phyloP scores from a whole-genome alignment of 1,284 basidiomycete genomes.

The Hymenochaete sp. region DNA sequence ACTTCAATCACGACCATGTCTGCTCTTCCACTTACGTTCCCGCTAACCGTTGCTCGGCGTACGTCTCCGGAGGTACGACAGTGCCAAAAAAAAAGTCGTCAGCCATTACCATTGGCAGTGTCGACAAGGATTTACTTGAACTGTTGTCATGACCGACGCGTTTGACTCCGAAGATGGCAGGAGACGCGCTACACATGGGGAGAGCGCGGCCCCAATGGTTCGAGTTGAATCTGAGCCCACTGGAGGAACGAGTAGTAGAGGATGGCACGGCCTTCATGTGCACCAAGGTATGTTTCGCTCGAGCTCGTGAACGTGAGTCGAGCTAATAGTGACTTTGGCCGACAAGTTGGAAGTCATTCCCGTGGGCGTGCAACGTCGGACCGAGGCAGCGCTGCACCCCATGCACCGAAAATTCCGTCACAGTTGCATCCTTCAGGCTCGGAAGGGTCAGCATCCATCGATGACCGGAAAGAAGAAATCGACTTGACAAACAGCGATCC shows the following conservation, averaged over 20 bases:
- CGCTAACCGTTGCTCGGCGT: neutral
- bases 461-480: conserved; percentile 1
- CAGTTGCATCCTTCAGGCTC: conserved; percentile 5
- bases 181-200: neutral
- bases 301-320: neutral
- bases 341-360: neutral
- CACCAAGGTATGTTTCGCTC: neutral
- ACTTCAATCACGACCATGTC: too few relatives aligned
- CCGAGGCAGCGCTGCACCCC: neutral
- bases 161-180: neutral
- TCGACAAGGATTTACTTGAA: neutral
- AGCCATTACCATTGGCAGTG: neutral
- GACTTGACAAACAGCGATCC: neutral
- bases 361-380: neutral
- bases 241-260: neutral
- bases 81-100: neutral
- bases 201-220: neutral
- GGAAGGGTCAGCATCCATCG: neutral
- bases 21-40: neutral
- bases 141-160: neutral
- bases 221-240: neutral
- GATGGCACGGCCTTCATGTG: neutral
- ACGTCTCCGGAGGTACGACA: neutral
- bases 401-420: conserved; percentile 3
- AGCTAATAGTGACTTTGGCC: too few relatives aligned